These are phyloP conservation scores for Neurospora sp. DNA, from an alignment of 495 filamentous ascomycete genomes.

Conservation along the genomic window DNA sequence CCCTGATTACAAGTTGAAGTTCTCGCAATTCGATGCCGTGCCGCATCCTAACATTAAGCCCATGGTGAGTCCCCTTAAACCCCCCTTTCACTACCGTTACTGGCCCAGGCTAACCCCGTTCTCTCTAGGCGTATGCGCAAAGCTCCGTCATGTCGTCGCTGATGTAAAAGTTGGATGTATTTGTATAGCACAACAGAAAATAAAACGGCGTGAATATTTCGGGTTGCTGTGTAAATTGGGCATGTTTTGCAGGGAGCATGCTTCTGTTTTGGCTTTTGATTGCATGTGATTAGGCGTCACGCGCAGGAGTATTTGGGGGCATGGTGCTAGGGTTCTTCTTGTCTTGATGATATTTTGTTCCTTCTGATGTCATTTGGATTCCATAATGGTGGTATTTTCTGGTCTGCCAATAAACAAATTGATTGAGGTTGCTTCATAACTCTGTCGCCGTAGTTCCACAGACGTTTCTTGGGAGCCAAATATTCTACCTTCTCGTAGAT, in stretches of 20 bases:
- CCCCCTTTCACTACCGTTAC: conserved; percentile 18
- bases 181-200: background rate
- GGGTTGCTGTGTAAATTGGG: background rate
- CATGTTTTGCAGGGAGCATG: background rate
- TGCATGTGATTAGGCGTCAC: conserved; percentile 9
- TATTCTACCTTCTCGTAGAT: background rate
- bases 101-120: background rate
- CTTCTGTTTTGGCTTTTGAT: background rate
- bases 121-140: conserved; percentile 62
- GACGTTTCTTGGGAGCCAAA: background rate
- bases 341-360: background rate
- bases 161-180: conserved; percentile 24
- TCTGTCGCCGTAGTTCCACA: background rate
- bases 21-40: conserved; percentile 88
- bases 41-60: conserved; percentile 90
- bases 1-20: conserved; percentile 80
- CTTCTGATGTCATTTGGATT: background rate
- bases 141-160: conserved; percentile 60
- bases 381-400: background rate
- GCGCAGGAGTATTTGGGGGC: background rate
- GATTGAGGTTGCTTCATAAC: background rate
- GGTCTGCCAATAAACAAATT: background rate
- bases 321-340: background rate
- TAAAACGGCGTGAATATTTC: background rate
- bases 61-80: conserved; percentile 54